Percentiles rank a stretch among this genome's conserved stretches.
phyloP scores from a whole-genome alignment of 192 early-diverging fungal species.

The Umbelopsis sp. region DNA sequence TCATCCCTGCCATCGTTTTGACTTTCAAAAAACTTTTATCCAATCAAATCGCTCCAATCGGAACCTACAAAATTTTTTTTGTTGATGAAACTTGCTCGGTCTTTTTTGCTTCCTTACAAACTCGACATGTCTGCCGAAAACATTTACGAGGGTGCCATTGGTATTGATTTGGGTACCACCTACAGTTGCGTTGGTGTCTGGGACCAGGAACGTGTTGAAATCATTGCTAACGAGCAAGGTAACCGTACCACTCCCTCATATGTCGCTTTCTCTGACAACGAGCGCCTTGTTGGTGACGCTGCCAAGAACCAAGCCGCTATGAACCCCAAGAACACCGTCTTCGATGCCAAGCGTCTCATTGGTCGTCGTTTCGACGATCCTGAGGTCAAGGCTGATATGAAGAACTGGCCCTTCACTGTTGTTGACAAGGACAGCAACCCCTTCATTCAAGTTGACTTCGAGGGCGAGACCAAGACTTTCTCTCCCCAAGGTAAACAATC shows the following conservation, averaged over 20 bases:
- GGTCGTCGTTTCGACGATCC: slow-evolving; percentile 90
- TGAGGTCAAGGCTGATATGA: slow-evolving; percentile 99
- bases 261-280: slow-evolving; percentile 94
- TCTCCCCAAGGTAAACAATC: slow-evolving; percentile 58
- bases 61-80: slow-evolving; percentile 20
- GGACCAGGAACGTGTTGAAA: slow-evolving; percentile 85
- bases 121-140: slow-evolving; percentile 22
- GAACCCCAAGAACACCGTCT: slow-evolving; percentile 99
- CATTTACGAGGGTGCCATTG: slow-evolving; percentile 45
- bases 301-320: slow-evolving; percentile 99
- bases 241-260: slow-evolving; percentile 98
- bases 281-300: slow-evolving; percentile 98
- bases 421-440: slow-evolving; percentile 88
- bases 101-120: slow-evolving; percentile 20
- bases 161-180: slow-evolving; percentile 85
- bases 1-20: not conserved
- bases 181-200: slow-evolving; percentile 90
- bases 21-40: not conserved
- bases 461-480: slow-evolving; percentile 97
- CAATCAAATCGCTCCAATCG: not conserved
- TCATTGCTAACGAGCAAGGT: slow-evolving; percentile 99
- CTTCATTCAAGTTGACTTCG: slow-evolving; percentile 88
- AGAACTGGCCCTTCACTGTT: slow-evolving; percentile 99
- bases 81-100: slow-evolving; percentile 5
- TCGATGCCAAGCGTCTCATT: slow-evolving; percentile 98